Evolutionary conservation across 2,329 filamentous ascomycete genomes (phyloP).

Genomic region (Diplodia corticola): DNA sequence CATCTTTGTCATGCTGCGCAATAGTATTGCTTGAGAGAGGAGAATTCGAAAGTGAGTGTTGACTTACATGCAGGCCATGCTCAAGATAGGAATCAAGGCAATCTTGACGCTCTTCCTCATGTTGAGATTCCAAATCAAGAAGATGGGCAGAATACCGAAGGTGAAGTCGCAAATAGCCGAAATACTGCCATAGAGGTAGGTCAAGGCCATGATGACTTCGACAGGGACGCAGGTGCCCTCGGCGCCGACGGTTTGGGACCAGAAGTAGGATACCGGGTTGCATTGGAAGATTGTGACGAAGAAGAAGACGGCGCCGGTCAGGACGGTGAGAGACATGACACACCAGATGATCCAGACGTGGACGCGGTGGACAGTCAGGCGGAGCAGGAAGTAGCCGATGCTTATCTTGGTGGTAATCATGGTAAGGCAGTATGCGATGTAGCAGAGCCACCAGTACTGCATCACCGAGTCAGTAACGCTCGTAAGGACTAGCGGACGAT

Average conservation of each 20-base stretch:
- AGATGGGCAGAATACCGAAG: conserved; percentile 53
- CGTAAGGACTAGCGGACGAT: not conserved
- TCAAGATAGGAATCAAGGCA: conserved; percentile 49
- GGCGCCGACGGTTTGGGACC: conserved; percentile 43
- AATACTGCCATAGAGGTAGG: conserved; percentile 50
- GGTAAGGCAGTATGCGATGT: conserved; percentile 21
- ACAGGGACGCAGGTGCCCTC: conserved; percentile 45
- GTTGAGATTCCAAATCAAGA: conserved; percentile 53
- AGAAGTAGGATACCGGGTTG: conserved; percentile 51
- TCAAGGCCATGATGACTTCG: conserved; percentile 45
- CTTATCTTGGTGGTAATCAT: conserved; percentile 21
- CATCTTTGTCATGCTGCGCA: not conserved
- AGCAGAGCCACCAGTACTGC: conserved; percentile 24
- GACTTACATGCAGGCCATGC: conserved; percentile 48
- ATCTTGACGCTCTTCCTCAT: conserved; percentile 51
- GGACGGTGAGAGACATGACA: conserved; percentile 37
- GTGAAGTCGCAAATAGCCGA: conserved; percentile 51
- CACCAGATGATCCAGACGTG: conserved; percentile 38
- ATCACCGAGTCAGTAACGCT: not conserved
- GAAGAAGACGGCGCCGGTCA: conserved; percentile 46
- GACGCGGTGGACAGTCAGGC: conserved; percentile 8
- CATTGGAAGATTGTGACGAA: conserved; percentile 55
- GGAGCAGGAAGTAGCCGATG: conserved; percentile 14
- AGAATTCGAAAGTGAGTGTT: no score
- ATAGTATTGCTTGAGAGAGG: no score